These are phyloP conservation scores for Ustilago vetiveriae DNA, from an alignment of 1,284 basidiomycete species.

Conservation along the genomic window DNA sequence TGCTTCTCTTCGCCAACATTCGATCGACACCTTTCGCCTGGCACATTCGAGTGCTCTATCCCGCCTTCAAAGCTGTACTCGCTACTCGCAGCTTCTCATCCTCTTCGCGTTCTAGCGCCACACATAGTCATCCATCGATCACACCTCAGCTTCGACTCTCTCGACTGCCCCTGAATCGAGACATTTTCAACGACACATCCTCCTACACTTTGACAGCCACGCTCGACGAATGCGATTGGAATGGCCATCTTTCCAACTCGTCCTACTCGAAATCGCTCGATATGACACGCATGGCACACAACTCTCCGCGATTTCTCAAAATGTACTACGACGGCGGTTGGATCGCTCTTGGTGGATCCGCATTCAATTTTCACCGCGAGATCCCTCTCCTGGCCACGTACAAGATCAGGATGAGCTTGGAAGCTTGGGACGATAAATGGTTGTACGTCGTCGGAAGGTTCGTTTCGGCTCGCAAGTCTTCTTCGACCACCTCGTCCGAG, in stretches of 20 bases:
- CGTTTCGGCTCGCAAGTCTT: constrained; percentile 3
- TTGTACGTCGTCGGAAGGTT: constrained; percentile 49
- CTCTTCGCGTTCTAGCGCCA: background rate
- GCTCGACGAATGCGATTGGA: constrained; percentile 55
- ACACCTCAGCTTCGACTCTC: constrained; percentile 34
- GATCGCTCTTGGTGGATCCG: constrained; percentile 43
- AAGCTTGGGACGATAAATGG: constrained; percentile 61
- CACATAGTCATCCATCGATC: constrained; percentile 2
- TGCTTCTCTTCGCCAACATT: constrained; percentile 43
- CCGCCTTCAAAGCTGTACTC: constrained; percentile 37
- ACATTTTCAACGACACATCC: constrained; percentile 46
- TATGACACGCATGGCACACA: constrained; percentile 38
- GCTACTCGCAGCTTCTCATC: constrained; percentile 10
- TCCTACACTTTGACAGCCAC: constrained; percentile 27
- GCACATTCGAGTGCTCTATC: constrained; percentile 43
- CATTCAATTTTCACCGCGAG: constrained; percentile 54
- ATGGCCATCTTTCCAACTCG: constrained; percentile 53
- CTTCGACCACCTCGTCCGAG: constrained; percentile 1
- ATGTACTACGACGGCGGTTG: constrained; percentile 48
- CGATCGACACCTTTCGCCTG: constrained; percentile 45
- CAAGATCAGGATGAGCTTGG: constrained; percentile 40
- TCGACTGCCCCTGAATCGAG: constrained; percentile 42
- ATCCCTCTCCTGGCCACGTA: constrained; percentile 48
- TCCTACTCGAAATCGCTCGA: constrained; percentile 51
- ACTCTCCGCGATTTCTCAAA: constrained; percentile 37